Evolutionary conservation across 805 yeast species (phyloP).

Genomic region (Candida verbasci): DNA sequence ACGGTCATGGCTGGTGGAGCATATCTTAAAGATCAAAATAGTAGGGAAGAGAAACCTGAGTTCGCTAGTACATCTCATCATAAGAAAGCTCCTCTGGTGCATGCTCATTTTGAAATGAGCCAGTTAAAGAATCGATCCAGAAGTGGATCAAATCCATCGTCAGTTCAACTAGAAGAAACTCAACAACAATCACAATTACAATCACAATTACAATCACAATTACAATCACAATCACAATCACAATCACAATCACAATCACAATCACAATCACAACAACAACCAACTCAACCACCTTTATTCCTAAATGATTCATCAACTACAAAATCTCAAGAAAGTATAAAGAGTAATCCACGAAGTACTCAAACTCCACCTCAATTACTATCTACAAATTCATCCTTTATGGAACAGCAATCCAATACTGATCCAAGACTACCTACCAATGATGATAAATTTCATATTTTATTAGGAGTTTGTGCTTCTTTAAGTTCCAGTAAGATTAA

Average conservation of each 20-base stretch:
- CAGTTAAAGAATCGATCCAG: conserved; percentile 42
- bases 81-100: conserved; percentile 59
- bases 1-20: conserved; percentile 45
- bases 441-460: conserved; percentile 53
- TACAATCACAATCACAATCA: not conserved
- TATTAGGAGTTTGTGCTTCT: conserved; percentile 59
- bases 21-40: conserved; percentile 24
- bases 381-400: too few relatives aligned
- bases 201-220: not conserved
- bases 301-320: not conserved
- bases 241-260: not conserved
- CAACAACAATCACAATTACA: conserved; percentile 1
- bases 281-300: not conserved
- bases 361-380: not conserved
- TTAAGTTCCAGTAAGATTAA: conserved; percentile 48
- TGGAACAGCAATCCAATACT: conserved; percentile 46
- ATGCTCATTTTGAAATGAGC: conserved; percentile 76
- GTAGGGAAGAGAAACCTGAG: conserved; percentile 16
- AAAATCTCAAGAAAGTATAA: conserved; percentile 1
- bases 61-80: conserved; percentile 28
- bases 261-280: conserved; percentile 1
- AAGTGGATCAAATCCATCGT: conserved; percentile 31
- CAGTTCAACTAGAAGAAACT: not conserved
- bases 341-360: not conserved
- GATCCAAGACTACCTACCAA: conserved; percentile 50